Evolutionary conservation across 768 basidiomycete genomes (phyloP).

Genomic region (Tylopilus plumbeoviolaceoides): DNA sequence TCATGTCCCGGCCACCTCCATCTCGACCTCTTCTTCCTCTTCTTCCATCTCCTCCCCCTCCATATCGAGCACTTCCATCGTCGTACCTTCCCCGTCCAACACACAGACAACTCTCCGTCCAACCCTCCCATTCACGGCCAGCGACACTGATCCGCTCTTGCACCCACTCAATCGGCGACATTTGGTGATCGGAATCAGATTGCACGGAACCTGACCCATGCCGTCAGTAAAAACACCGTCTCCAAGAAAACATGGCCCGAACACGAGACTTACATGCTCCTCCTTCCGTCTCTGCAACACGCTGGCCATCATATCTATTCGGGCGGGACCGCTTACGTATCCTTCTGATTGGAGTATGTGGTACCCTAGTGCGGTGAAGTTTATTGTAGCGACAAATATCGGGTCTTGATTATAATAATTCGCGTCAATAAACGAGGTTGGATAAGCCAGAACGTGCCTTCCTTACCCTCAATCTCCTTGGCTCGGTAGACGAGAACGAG

Average conservation of each 20-base stretch:
- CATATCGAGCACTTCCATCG: constrained; percentile 73
- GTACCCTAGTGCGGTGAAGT: constrained; percentile 61
- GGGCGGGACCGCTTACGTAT: constrained; percentile 51
- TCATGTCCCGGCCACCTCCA: constrained; percentile 24
- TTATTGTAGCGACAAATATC: constrained; percentile 59
- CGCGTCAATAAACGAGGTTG: constrained; percentile 28
- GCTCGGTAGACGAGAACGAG: constrained; percentile 62
- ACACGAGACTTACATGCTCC: constrained; percentile 57
- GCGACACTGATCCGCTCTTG: constrained; percentile 46
- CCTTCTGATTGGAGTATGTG: constrained; percentile 43
- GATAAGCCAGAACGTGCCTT: constrained; percentile 16
- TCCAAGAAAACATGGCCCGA: constrained; percentile 28
- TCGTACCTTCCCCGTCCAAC: constrained; percentile 57
- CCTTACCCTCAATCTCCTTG: constrained; percentile 46
- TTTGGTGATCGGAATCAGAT: constrained; percentile 50
- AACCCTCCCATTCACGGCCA: constrained; percentile 71
- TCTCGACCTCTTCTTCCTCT: constrained; percentile 31
- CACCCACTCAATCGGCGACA: constrained; percentile 53
- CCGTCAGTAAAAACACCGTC: constrained; percentile 32
- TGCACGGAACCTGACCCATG: constrained; percentile 45
- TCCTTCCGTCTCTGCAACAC: constrained; percentile 53
- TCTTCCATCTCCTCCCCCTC: constrained; percentile 56
- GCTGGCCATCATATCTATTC: constrained; percentile 63
- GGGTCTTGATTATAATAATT: constrained; percentile 37
- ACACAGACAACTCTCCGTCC: constrained; percentile 77